These are phyloP conservation scores for Phytopythium aichiense DNA, from an alignment of 352 stramenopile genomes.

Conservation along the genomic window DNA sequence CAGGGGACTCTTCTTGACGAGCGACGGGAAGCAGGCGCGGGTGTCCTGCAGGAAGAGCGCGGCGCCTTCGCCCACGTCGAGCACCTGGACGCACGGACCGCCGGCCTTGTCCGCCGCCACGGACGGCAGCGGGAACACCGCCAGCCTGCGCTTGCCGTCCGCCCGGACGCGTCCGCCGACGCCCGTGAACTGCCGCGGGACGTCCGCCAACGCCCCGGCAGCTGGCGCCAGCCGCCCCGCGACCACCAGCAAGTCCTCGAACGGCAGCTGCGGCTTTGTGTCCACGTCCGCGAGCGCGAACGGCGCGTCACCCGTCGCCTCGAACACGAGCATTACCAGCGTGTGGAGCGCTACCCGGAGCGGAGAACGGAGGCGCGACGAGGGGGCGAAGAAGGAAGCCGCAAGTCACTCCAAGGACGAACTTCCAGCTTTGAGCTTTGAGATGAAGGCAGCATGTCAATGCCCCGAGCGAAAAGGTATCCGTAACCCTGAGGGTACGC, in stretches of 20 bases:
- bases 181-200: slow-evolving; percentile 47
- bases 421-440: too few relatives aligned
- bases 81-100: slow-evolving; percentile 26
- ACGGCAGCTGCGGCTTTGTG: slow-evolving; percentile 43
- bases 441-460: too few relatives aligned
- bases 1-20: slow-evolving; percentile 53
- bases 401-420: too few relatives aligned
- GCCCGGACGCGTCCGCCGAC: slow-evolving; percentile 54
- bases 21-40: slow-evolving; percentile 56
- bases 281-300: slow-evolving; percentile 32
- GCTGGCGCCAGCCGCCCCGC: slow-evolving; percentile 21
- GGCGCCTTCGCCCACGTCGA: slow-evolving; percentile 58
- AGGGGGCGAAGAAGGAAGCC: too few relatives aligned
- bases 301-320: slow-evolving; percentile 11
- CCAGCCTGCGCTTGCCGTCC: slow-evolving; percentile 30
- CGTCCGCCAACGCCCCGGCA: neutral
- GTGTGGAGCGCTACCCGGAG: neutral
- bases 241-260: slow-evolving; percentile 57
- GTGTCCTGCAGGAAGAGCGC: slow-evolving; percentile 49
- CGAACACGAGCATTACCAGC: slow-evolving; percentile 43
- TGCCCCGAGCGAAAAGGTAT: too few relatives aligned
- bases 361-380: neutral
- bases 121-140: slow-evolving; percentile 39
- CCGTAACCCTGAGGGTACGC: too few relatives aligned
- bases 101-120: neutral